phyloP scores from a whole-genome alignment of 805 yeast genomes.

The Wickerhamomyces mucosus region DNA sequence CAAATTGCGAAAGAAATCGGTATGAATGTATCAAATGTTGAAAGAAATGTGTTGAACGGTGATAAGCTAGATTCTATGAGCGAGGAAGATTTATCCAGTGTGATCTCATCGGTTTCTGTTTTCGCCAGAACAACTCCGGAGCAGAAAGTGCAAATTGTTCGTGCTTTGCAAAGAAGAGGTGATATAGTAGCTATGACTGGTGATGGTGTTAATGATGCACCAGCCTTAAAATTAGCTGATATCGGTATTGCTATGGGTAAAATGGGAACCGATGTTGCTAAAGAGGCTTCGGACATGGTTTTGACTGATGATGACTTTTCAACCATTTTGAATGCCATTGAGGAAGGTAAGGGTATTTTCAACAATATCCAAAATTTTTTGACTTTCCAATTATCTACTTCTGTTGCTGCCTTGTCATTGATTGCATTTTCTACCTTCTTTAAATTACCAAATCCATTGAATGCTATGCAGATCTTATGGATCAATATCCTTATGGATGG shows the following conservation, averaged over 20 bases:
- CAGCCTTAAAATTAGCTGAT: slow-evolving; percentile 93
- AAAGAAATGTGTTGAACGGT: slow-evolving; percentile 72
- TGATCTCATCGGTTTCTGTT: slow-evolving; percentile 74
- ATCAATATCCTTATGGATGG: slow-evolving; percentile 98
- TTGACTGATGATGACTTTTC: slow-evolving; percentile 94
- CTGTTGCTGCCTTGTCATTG: slow-evolving; percentile 87
- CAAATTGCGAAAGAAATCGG: slow-evolving; percentile 88
- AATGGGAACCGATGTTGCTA: slow-evolving; percentile 96
- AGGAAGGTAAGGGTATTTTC: slow-evolving; percentile 96
- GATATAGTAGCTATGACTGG: slow-evolving; percentile 99
- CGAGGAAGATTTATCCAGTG: slow-evolving; percentile 63
- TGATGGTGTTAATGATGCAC: slow-evolving; percentile 97
- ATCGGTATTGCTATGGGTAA: slow-evolving; percentile 92
- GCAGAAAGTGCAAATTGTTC: slow-evolving; percentile 82
- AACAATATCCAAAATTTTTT: slow-evolving; percentile 90
- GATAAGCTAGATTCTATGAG: slow-evolving; percentile 67
- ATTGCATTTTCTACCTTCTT: slow-evolving; percentile 82
- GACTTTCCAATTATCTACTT: slow-evolving; percentile 92
- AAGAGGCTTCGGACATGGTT: slow-evolving; percentile 97
- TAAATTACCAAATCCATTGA: slow-evolving; percentile 86
- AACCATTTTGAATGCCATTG: slow-evolving; percentile 86
- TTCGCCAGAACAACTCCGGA: slow-evolving; percentile 96
- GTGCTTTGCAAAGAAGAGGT: slow-evolving; percentile 83
- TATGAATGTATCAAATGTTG: slow-evolving; percentile 60
- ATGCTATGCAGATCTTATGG: slow-evolving; percentile 98